Conservation (phyloP, 2,329 filamentous ascomycete species). For the Lachnellula cervina region DNA sequence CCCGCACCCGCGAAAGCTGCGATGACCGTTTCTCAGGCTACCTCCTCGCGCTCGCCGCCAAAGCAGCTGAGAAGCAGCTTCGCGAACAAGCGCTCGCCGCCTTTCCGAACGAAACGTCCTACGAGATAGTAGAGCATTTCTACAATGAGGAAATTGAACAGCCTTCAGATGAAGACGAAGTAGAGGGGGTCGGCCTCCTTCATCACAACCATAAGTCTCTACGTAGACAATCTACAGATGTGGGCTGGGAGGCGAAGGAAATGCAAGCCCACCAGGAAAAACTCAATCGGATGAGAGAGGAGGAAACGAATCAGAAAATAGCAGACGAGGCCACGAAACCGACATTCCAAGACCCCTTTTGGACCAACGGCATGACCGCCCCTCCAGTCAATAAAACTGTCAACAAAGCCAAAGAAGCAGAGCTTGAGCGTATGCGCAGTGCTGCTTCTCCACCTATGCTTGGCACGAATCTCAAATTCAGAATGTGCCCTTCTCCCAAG, state of each 20-base stretch:
- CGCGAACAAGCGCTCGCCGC: constrained; percentile 71
- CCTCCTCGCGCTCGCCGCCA: constrained; percentile 72
- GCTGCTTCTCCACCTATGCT: constrained; percentile 77
- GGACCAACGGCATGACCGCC: constrained; percentile 32
- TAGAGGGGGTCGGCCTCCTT: constrained; percentile 28
- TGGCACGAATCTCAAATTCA: constrained; percentile 74
- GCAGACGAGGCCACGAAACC: constrained; percentile 31
- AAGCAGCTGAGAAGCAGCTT: constrained; percentile 74
- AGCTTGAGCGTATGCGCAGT: constrained; percentile 51
- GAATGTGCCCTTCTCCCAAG: constrained; percentile 76
- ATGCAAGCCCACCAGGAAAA: constrained; percentile 33
- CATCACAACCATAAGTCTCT: constrained; percentile 15
- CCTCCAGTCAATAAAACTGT: constrained; percentile 9
- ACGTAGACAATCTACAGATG: constrained; percentile 28
- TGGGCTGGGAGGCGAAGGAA: constrained; percentile 31
- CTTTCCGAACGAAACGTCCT: constrained; percentile 61
- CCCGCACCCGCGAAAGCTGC: constrained; percentile 60
- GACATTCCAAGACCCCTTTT: constrained; percentile 31
- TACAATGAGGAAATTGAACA: constrained; percentile 31
- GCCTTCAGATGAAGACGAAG: constrained; percentile 30
- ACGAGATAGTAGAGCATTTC: constrained; percentile 33
- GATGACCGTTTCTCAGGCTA: constrained; percentile 74
- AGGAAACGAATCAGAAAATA: constrained; percentile 30
- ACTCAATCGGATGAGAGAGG: constrained; percentile 28
- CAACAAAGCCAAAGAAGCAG: constrained; percentile 27